Conservation (phyloP, 2,329 filamentous ascomycete genomes). For the Ambrosiella xylebori region DNA sequence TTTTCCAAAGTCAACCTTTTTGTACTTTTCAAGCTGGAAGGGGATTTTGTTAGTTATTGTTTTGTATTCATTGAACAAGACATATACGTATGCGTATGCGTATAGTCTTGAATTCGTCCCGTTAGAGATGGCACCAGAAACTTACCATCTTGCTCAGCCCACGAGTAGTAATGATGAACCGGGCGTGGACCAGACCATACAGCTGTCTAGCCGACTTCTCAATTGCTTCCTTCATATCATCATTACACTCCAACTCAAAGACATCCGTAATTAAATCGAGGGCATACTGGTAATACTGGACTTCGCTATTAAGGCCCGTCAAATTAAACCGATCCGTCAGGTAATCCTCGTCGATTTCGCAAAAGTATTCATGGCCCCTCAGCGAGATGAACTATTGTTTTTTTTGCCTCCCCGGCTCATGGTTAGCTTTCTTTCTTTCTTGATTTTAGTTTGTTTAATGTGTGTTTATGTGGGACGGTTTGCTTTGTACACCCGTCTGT, state of each 20-base stretch:
- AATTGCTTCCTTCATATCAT: slow-evolving; percentile 94
- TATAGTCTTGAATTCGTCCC: neutral
- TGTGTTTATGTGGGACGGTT: no score
- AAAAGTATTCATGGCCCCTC: slow-evolving; percentile 96
- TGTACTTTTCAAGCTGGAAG: slow-evolving; percentile 89
- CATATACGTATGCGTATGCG: no score
- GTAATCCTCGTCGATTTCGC: slow-evolving; percentile 98
- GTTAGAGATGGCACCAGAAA: slow-evolving; percentile 1
- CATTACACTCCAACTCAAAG: slow-evolving; percentile 95
- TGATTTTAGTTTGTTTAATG: neutral
- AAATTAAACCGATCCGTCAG: slow-evolving; percentile 96
- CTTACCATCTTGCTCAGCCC: slow-evolving; percentile 90
- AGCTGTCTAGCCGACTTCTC: slow-evolving; percentile 93
- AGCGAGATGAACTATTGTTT: slow-evolving; percentile 77
- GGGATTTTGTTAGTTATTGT: neutral
- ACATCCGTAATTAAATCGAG: slow-evolving; percentile 94
- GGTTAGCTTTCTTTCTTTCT: neutral
- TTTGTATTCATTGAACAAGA: neutral
- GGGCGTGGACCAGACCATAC: slow-evolving; percentile 87
- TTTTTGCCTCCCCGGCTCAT: neutral
- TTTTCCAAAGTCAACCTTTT: slow-evolving; percentile 94
- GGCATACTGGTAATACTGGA: slow-evolving; percentile 98
- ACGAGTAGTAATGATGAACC: slow-evolving; percentile 91
- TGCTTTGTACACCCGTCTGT: no score
- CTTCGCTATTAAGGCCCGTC: slow-evolving; percentile 89